A percentile compares a stretch with the other conserved stretches of the same genome.
Evolutionary conservation across 139 green algal species (phyloP).

Genomic region (Picocystis salinarum): DNA sequence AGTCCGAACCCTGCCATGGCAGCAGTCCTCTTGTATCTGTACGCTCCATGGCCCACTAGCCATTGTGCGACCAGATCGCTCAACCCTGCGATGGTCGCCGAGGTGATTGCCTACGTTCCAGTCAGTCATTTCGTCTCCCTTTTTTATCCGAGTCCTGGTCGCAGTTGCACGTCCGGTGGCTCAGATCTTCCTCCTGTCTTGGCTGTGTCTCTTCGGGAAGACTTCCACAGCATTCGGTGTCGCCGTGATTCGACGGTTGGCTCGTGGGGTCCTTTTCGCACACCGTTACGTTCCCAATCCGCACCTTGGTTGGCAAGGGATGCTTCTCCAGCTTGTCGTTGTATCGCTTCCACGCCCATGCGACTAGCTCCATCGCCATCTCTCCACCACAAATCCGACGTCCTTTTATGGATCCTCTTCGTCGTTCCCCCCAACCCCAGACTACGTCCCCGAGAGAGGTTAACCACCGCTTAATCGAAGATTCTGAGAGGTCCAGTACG

Average conservation of each 20-base stretch:
- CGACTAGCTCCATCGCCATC: too few relatives aligned
- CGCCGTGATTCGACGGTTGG: neutral
- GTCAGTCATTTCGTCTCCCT: too few relatives aligned
- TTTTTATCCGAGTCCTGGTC: neutral
- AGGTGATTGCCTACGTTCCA: conserved; percentile 15
- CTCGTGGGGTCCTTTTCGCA: neutral
- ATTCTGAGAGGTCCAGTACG: too few relatives aligned
- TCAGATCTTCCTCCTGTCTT: neutral
- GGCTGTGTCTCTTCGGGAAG: neutral
- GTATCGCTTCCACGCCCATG: conserved; percentile 27
- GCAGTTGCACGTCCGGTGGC: neutral
- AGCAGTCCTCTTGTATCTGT: conserved; percentile 18
- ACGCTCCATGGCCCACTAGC: conserved; percentile 7
- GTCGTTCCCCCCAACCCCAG: too few relatives aligned
- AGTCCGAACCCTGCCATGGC: conserved; percentile 34
- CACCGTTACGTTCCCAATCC: neutral
- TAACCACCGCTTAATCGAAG: too few relatives aligned
- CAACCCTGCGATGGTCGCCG: conserved; percentile 18
- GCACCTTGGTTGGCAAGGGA: conserved; percentile 27
- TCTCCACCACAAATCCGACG: too few relatives aligned
- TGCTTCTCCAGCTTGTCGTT: conserved; percentile 19
- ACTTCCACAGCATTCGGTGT: neutral
- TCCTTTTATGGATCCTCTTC: too few relatives aligned
- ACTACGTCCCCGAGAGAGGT: too few relatives aligned
- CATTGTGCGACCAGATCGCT: conserved; percentile 28